Evolutionary conservation across 2,329 filamentous ascomycete species (phyloP), one percentile per base, ranked within the genome.

Genomic region (Didymella pinodella): DNA sequence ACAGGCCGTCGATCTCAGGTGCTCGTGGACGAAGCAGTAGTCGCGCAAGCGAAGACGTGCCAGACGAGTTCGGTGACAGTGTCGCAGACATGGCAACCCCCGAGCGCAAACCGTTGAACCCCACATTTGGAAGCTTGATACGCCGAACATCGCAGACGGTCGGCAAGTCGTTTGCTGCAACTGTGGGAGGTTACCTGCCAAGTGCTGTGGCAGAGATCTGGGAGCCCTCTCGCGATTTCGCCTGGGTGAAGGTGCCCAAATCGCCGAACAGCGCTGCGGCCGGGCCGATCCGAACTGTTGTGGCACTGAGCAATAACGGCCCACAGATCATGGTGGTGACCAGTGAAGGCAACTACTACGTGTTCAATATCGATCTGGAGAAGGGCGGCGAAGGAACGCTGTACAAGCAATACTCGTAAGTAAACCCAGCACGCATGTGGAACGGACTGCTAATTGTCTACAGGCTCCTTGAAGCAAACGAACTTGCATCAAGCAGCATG

Each of bases 271-370:
- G 75, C 18, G 67, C 72, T 31, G 63, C 70, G 18, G 61, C 69
- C 8, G 73, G 84, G 0, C 88, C 91, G 0, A 78, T 96, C 40
- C 85, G 91, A 65, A 97, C 92, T 65, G 94, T 99, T n/a, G 95
- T 99, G 43, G 94, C 95, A 8, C 96, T 99, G 89, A 97, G 92
- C 74, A 95, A 90, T 71, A 96, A 89, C 74, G 93, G 91, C 26
- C 95, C 95, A 0, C 93, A 98, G 71, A 91, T 99, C 48, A 98
- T 99, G 93, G 92, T 98, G 0, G 93, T 97, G 14, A 99, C 95
- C 0, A 97, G 90, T 68, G 95, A 99, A 75, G 95, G 95, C 10
- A 90, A 90, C 25, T 98, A 97, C 73, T 97, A 95, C 69, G 90
- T 98, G 29, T 99, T 94, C 78, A 94, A 92, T 65, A 93, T 99